Evolutionary conservation across 169 alveolate species (phyloP), one percentile per base, ranked within the genome.

Genomic region (Eimeria sp.): DNA sequence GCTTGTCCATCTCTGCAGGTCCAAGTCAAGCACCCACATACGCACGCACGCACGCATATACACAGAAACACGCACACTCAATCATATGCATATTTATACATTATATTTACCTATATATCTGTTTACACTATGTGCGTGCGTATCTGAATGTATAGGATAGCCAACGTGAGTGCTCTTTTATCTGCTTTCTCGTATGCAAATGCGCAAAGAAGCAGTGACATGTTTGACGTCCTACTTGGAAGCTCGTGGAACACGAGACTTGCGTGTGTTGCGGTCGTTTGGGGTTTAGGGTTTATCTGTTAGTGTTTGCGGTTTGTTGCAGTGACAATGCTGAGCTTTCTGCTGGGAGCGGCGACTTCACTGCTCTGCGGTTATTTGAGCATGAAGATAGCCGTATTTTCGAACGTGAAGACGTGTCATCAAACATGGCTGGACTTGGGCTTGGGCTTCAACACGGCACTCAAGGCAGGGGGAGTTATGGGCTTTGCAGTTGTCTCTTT

Each of bases 241-340:
- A 47, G 98, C 98, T 45, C 61, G 97, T 84, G 2, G 40, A 34
- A 34, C 40, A 34, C 40, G 2, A 34, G 40, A 98, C 99, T 30
- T 98, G 99, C 65, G 97, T 98, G 65, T 70, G 97, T 43, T 97
- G 99, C 84, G 99, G 99, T 13, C 98, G 97, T 97, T 95, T 98
- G 54, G 99, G 99, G 54, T 98, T 98, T 99, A 98, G 96, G 96
- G 97, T 98, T 96, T 61, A 61, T 61, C 0, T 61, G 20, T 14
- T 61, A 16, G 13, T 5, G 13, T 61, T 61, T 61, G 70, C 5
- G 11, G 11, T 1, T 54, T 61, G 10, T 61, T 6, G 20, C 70
- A 61, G 70, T 61, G 20, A 61, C 70, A 16, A 61, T 61, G 70
- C 20, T 61, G 20, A 61, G 70, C 70, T 61, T 61, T 18, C 13